Evolutionary conservation across 805 yeast species (phyloP).

Genomic region (Sugiyamaella americana): DNA sequence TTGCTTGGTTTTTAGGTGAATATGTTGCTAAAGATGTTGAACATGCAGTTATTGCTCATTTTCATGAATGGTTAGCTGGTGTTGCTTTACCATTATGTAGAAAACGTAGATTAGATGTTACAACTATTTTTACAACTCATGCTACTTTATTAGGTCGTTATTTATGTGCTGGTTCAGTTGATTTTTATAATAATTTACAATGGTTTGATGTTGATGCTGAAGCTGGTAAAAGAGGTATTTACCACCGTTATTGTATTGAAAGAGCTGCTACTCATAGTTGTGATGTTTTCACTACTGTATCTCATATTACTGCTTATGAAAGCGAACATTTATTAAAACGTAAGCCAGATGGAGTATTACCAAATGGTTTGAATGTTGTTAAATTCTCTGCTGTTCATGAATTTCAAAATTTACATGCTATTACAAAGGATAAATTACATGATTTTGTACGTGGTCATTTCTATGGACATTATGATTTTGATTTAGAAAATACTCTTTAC

Average conservation of each 20-base stretch:
- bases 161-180: constrained; percentile 93
- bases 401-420: constrained; percentile 92
- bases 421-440: constrained; percentile 83
- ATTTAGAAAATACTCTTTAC: constrained; percentile 86
- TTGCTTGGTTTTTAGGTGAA: constrained; percentile 97
- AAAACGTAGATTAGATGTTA: constrained; percentile 84
- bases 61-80: constrained; percentile 98
- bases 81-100: constrained; percentile 90
- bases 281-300: constrained; percentile 95
- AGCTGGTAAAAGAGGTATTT: constrained; percentile 96
- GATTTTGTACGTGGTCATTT: constrained; percentile 96
- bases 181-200: constrained; percentile 86
- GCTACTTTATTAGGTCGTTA: constrained; percentile 94
- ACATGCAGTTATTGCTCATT: constrained; percentile 88
- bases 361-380: constrained; percentile 92
- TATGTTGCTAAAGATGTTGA: constrained; percentile 75
- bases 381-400: constrained; percentile 97
- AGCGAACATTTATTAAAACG: constrained; percentile 87
- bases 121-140: constrained; percentile 95
- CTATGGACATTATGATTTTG: constrained; percentile 94
- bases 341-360: constrained; percentile 96
- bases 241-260: constrained; percentile 94
- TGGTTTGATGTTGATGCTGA: constrained; percentile 93
- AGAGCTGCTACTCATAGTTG: constrained; percentile 94
- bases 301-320: constrained; percentile 96